These are phyloP conservation scores for Macrolepiota albuminosa DNA, from an alignment of 768 basidiomycete species.

Conservation along the genomic window DNA sequence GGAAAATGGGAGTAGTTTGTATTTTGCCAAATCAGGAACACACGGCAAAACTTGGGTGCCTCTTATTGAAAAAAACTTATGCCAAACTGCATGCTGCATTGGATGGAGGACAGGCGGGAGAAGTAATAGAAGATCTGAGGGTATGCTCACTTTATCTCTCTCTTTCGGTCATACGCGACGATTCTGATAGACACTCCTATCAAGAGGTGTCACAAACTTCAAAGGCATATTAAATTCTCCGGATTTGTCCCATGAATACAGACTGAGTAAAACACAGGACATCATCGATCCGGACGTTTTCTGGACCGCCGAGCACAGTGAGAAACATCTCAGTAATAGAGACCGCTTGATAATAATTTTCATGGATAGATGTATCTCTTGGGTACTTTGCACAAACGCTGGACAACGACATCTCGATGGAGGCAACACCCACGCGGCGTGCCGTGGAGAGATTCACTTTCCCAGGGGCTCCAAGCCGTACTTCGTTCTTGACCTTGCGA, in stretches of 20 bases:
- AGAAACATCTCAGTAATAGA: slow-evolving; percentile 2
- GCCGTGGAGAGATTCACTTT: slow-evolving; percentile 72
- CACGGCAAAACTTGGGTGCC: slow-evolving; percentile 56
- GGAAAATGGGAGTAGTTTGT: slow-evolving; percentile 41
- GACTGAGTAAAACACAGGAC: slow-evolving; percentile 25
- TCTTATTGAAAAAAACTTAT: slow-evolving; percentile 52
- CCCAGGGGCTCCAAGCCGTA: slow-evolving; percentile 56
- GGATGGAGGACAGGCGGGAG: slow-evolving; percentile 35
- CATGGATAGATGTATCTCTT: slow-evolving; percentile 49
- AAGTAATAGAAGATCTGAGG: slow-evolving; percentile 55
- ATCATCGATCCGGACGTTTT: slow-evolving; percentile 46
- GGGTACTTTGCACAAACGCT: slow-evolving; percentile 68
- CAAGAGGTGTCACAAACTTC: slow-evolving; percentile 23
- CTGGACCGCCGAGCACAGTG: slow-evolving; percentile 35
- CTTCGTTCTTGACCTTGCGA: slow-evolving; percentile 62
- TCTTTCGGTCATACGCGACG: neutral
- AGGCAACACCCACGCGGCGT: slow-evolving; percentile 66
- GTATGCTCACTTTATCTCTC: slow-evolving; percentile 22
- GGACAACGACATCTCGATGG: slow-evolving; percentile 64
- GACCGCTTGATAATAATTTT: neutral
- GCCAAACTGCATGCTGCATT: slow-evolving; percentile 49
- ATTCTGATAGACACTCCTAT: neutral
- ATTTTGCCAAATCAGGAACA: slow-evolving; percentile 44
- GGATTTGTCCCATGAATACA: neutral
- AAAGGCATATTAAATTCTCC: slow-evolving; percentile 14